phyloP scores from a whole-genome alignment of 495 filamentous ascomycete species.

The Neurospora sp. region DNA sequence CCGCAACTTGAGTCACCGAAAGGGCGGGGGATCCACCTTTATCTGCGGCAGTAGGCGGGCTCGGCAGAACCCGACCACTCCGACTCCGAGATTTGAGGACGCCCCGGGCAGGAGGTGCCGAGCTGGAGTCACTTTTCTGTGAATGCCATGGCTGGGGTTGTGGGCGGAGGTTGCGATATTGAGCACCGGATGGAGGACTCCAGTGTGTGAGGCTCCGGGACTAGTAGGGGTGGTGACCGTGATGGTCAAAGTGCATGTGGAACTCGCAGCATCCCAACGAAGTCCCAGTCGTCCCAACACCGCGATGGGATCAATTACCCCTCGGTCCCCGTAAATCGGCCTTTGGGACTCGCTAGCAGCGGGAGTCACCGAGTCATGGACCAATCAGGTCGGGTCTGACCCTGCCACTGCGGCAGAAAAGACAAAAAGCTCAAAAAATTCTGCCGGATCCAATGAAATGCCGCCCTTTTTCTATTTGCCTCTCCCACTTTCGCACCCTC shows the following conservation, averaged over 20 bases:
- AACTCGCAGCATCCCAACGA: not conserved
- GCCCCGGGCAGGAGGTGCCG: not conserved
- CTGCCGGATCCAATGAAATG: not conserved
- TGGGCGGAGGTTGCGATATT: not conserved
- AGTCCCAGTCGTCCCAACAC: not conserved
- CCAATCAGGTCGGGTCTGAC: not conserved
- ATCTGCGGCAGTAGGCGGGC: not conserved
- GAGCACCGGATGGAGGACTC: not conserved
- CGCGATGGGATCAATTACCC: not conserved
- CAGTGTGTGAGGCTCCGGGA: not conserved
- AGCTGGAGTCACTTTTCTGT: not conserved
- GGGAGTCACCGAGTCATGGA: not conserved
- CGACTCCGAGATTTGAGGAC: not conserved
- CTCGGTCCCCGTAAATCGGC: not conserved
- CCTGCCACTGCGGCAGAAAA: not conserved
- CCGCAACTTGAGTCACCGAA: not conserved
- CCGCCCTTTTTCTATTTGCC: not conserved
- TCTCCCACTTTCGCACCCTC: not conserved
- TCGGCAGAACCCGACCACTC: not conserved
- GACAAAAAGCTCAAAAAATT: not conserved
- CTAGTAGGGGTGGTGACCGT: not conserved
- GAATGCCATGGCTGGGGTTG: not conserved
- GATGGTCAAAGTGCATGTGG: not conserved
- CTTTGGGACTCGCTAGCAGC: not conserved
- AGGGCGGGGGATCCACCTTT: not conserved